Evolutionary conservation across 495 filamentous ascomycete genomes (phyloP).

Genomic region (Tuber aestivum): DNA sequence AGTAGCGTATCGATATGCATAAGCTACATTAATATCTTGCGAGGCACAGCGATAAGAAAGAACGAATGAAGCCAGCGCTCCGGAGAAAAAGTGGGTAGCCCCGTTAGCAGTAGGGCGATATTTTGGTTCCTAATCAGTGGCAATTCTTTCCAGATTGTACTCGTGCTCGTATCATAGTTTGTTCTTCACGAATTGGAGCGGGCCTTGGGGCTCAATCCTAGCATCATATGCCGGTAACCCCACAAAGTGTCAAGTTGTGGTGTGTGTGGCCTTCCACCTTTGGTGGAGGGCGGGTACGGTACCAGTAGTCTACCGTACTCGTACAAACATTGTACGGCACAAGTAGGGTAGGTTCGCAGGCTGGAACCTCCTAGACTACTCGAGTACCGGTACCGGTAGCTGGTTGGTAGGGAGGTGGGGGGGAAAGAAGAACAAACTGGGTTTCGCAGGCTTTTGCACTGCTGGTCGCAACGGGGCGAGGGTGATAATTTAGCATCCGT

Average conservation of each 20-base stretch:
- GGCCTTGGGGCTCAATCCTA: not conserved
- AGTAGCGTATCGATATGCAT: too few relatives aligned
- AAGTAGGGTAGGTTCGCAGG: not conserved
- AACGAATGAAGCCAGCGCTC: constrained; percentile 11
- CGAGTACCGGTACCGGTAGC: too few relatives aligned
- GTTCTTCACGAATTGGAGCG: too few relatives aligned
- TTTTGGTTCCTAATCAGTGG: not conserved
- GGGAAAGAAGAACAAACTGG: not conserved
- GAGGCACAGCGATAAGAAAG: constrained; percentile 18
- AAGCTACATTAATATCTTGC: too few relatives aligned
- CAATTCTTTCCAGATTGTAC: constrained; percentile 6
- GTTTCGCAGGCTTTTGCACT: too few relatives aligned
- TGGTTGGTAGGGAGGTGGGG: too few relatives aligned
- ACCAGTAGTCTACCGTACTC: too few relatives aligned
- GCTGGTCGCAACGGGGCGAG: not conserved
- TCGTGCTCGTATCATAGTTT: not conserved
- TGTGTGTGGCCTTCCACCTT: not conserved
- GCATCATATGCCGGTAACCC: too few relatives aligned
- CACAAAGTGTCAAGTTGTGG: constrained; percentile 1
- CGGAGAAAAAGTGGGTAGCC: not conserved
- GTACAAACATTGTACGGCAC: too few relatives aligned
- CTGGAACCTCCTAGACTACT: not conserved
- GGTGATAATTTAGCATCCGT: not conserved
- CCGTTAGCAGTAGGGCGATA: not conserved
- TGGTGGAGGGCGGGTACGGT: not conserved